phyloP scores from a whole-genome alignment of 2,329 filamentous ascomycete genomes.

The Aspergillus eucalypticola region DNA sequence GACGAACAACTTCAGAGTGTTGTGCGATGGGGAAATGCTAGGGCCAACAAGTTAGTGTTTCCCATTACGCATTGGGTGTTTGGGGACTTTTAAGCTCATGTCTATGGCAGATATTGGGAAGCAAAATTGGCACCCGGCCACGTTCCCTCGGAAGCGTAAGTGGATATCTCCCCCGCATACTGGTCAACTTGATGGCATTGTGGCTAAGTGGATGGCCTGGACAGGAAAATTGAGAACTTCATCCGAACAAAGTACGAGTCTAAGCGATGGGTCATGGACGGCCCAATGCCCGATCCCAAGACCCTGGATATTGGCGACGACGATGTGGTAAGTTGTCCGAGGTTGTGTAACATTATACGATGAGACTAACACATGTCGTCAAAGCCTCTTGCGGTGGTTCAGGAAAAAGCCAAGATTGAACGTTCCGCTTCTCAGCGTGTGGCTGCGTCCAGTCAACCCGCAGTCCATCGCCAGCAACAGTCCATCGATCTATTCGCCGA shows the following conservation, averaged over 20 bases:
- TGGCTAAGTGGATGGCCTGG: constrained; percentile 15
- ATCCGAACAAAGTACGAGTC: constrained; percentile 99
- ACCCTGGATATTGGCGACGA: constrained; percentile 86
- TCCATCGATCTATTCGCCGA: constrained; percentile 82
- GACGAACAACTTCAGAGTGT: constrained; percentile 96
- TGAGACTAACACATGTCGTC: constrained; percentile 18
- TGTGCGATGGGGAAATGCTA: constrained; percentile 90
- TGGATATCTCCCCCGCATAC: constrained; percentile 15
- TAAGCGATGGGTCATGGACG: constrained; percentile 99
- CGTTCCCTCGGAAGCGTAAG: constrained; percentile 80
- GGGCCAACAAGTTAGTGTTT: constrained; percentile 78
- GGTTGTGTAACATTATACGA: background rate
- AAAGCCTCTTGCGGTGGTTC: constrained; percentile 66
- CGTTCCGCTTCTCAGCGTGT: constrained; percentile 58
- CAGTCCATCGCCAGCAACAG: constrained; percentile 46
- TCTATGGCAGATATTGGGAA: constrained; percentile 73
- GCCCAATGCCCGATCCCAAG: constrained; percentile 87
- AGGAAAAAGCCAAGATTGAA: constrained; percentile 69
- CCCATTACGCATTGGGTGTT: constrained; percentile 6
- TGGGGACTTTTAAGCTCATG: constrained; percentile 12
- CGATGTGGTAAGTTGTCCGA: constrained; percentile 64
- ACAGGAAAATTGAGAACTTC: constrained; percentile 95
- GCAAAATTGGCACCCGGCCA: constrained; percentile 88
- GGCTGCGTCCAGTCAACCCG: constrained; percentile 46
- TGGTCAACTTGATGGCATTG: background rate